Base-by-base conservation (phyloP, 495 filamentous ascomycete genomes). In the Tuber brumale region DNA sequence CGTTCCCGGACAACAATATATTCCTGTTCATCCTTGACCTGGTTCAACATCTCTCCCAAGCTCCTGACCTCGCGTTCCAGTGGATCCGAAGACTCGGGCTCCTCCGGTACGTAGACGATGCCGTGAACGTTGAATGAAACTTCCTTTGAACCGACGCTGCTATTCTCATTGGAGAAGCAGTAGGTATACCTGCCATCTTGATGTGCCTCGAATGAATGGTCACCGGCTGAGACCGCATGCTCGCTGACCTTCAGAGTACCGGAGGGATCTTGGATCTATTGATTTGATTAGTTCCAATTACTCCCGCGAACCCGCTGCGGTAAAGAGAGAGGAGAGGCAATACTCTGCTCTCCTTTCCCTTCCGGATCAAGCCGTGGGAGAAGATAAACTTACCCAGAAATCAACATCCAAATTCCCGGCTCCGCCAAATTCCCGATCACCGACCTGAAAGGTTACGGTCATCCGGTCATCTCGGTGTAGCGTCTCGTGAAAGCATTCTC, bases 71-170 rank as follows among this genome's bases (percentile, higher is more conserved):
- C 96, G 69, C 87, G 86, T 84, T 99, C 95, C 79, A 99, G 87
- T 51, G 95, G 95, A 85, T 99, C 95, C 77, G 91, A 89, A 46
- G 90, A 87, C 78, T 91, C 87, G 80, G 97, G 95, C 74, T 89
- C 86, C 84, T 98, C 95, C 4, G 94, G 91, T 61, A 99, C 93
- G 85, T 98, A 98, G 78, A 99, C 96, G 78, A 98, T 95, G 74
- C 95, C 95, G 85, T 99, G 95, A 37, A 99, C 95, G 84, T 99
- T 98, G 88, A 99, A 99, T 69, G 93, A 95, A 48, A 99, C 94
- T 83, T 98, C 96, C 86, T 99, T 99, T 81, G 90, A 94, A 82
- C 90, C 92, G 42, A 93, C 93, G 71, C 90, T 91, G 91, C 93
- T 97, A 82, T 94, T 91, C 86, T 98, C 95, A 84, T 99, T 99